phyloP scores from a whole-genome alignment of 768 basidiomycete species.

The Calvatia gigantea region DNA sequence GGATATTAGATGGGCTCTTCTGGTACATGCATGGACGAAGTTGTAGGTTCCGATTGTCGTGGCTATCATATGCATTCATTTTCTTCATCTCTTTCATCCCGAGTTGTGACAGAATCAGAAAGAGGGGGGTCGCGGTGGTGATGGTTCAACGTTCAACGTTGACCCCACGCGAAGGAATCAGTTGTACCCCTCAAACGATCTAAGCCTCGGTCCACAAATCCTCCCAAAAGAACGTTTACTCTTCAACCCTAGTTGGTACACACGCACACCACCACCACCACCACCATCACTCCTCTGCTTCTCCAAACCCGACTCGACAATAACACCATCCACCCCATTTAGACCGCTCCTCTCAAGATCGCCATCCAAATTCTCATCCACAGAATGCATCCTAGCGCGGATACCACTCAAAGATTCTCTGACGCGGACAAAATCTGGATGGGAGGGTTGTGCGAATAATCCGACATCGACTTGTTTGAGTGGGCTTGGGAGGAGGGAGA shows the following conservation, averaged over 20 bases:
- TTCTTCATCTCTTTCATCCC: too few species aligned
- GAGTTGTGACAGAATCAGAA: not conserved
- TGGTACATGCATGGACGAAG: too few species aligned
- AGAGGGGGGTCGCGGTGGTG: not conserved
- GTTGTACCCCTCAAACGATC: conserved; percentile 1
- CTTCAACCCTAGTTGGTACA: conserved; percentile 40
- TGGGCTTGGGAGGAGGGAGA: conserved; percentile 26
- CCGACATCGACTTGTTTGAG: conserved; percentile 37
- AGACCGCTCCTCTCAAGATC: not conserved
- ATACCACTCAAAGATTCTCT: conserved; percentile 28
- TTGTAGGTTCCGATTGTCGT: too few species aligned
- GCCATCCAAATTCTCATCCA: not conserved
- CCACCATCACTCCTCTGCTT: not conserved
- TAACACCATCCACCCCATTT: conserved; percentile 24
- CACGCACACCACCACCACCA: conserved; percentile 26
- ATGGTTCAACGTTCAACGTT: not conserved
- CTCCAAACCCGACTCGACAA: too few species aligned
- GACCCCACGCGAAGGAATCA: conserved; percentile 8
- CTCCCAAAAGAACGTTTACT: conserved; percentile 29
- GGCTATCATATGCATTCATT: too few species aligned
- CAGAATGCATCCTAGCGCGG: not conserved
- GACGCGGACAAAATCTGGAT: conserved; percentile 30
- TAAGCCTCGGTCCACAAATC: conserved; percentile 6
- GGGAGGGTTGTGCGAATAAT: conserved; percentile 33
- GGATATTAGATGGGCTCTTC: too few species aligned